These are phyloP conservation scores for Annulohypoxylon stygium DNA, from an alignment of 495 filamentous ascomycete genomes.

Conservation along the genomic window DNA sequence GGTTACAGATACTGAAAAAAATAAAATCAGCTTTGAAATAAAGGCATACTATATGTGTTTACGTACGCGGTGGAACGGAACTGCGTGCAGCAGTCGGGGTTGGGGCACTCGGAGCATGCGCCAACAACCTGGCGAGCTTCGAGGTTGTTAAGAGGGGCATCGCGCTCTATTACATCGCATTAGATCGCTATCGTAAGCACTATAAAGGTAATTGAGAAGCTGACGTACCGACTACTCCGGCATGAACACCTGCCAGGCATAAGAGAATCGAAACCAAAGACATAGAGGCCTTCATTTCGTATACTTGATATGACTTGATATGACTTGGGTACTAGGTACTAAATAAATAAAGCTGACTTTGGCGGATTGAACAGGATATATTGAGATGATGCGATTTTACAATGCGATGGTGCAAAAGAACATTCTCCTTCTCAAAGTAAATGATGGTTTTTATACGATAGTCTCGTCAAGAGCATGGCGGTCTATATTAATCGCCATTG, in stretches of 20 bases:
- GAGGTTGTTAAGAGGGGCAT: neutral
- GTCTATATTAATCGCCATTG: neutral
- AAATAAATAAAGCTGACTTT: neutral
- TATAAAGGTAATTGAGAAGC: neutral
- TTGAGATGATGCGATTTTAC: neutral
- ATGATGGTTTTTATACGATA: neutral
- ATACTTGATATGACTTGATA: neutral
- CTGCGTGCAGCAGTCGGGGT: neutral
- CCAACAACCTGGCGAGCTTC: neutral
- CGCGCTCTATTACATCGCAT: neutral
- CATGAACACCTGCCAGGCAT: conserved; percentile 2
- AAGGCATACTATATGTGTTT: too few relatives aligned
- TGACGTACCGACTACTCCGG: neutral
- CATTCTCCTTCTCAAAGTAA: neutral
- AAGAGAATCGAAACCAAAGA: neutral
- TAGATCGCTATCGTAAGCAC: neutral
- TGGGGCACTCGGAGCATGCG: too few relatives aligned
- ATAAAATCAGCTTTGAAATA: too few relatives aligned
- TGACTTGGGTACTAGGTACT: neutral
- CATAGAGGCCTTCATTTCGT: neutral
- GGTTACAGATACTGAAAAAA: too few relatives aligned
- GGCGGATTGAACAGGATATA: neutral
- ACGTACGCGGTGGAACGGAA: conserved; percentile 1
- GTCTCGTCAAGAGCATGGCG: neutral
- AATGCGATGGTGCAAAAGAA: neutral